Percentiles rank a stretch among this genome's conserved stretches.
Evolutionary conservation across 2,329 filamentous ascomycete species (phyloP).

Genomic region (Arthrobotrys conoides): DNA sequence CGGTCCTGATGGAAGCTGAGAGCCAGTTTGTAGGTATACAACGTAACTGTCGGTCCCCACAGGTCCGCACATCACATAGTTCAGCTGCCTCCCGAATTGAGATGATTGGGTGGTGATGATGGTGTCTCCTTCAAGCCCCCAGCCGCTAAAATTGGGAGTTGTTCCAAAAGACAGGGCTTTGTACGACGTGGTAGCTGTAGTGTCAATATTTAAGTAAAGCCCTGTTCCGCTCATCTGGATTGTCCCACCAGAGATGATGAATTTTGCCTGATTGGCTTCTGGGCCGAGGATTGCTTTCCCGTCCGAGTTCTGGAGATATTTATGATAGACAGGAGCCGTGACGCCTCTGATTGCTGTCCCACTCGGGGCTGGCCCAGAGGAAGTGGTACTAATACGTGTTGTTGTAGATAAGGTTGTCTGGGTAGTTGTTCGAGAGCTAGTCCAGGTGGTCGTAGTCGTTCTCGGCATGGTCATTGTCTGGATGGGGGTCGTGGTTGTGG

Average conservation of each 20-base stretch:
- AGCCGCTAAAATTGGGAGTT: conserved; percentile 69
- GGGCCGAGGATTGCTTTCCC: conserved; percentile 71
- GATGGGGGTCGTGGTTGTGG: conserved; percentile 11
- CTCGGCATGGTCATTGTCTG: conserved; percentile 17
- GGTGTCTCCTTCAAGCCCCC: conserved; percentile 70
- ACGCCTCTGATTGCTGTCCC: conserved; percentile 69
- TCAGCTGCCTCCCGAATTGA: conserved; percentile 70
- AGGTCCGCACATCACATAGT: conserved; percentile 71
- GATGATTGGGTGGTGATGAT: conserved; percentile 70
- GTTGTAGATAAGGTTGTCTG: conserved; percentile 16
- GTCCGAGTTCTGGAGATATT: conserved; percentile 69
- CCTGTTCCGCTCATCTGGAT: conserved; percentile 71
- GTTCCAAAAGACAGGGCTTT: conserved; percentile 70
- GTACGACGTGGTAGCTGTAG: conserved; percentile 69
- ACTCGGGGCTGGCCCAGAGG: conserved; percentile 16
- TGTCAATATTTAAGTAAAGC: conserved; percentile 70
- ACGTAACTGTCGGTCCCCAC: conserved; percentile 68
- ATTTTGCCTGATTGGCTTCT: conserved; percentile 70
- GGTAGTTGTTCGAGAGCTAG: neutral
- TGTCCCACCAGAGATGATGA: conserved; percentile 69
- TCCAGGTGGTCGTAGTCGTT: conserved; percentile 1
- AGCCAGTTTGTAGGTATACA: conserved; percentile 72
- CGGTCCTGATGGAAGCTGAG: conserved; percentile 69
- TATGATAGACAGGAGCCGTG: conserved; percentile 71
- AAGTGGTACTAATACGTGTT: conserved; percentile 16